Base-by-base conservation (phyloP, 305 asterid species). In the Rubia tinctorum region DNA sequence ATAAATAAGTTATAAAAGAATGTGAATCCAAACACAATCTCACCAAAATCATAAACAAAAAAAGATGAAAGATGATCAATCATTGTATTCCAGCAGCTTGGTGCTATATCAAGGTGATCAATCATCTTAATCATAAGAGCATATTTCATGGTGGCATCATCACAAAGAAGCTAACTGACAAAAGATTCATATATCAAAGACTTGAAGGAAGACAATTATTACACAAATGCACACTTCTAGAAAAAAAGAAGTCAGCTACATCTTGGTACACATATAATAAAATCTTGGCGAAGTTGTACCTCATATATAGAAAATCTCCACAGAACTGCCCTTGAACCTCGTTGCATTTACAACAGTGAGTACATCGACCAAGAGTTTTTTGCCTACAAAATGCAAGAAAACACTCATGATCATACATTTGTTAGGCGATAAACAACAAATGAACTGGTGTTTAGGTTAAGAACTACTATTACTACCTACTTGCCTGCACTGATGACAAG, bases 401-500 rank as follows among this genome's bases (percentile, higher is more conserved):
- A 20, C 59, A 18, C 59, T 53, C 6, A 53, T 53, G 10, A 53
- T 17, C 18, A 53, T 5, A 6, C 59, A 53, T 53, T 13, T 5
- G 8, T 15, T 18, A 49, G 58, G 56, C 25, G 22, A 39, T 60
- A 37, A 42, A 40, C 12, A 20, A 58, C 42, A 34, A 40, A 59
- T 66, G 42, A 71, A 43, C 14, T 20, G 42, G 61, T 8, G 0
- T 23, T 40, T 8, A 45, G 34, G 49, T 27, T 62, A 69, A 56
- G 23, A 53, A 5, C 59, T 17, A 53, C 59, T 53, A 27, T 5
- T 22, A 60, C 37, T 27, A 27, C 30, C 2, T 47, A 45, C 79
- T 74, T 68, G 89, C 99, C 99, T 90, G 94, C 99, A 92, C 23
- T 95, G 98, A 78, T 95, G 99, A 77, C 99, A 92, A 69, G 96